Base-by-base conservation (phyloP, 2,329 filamentous ascomycete genomes). In the Cucurbitaria berberidis region DNA sequence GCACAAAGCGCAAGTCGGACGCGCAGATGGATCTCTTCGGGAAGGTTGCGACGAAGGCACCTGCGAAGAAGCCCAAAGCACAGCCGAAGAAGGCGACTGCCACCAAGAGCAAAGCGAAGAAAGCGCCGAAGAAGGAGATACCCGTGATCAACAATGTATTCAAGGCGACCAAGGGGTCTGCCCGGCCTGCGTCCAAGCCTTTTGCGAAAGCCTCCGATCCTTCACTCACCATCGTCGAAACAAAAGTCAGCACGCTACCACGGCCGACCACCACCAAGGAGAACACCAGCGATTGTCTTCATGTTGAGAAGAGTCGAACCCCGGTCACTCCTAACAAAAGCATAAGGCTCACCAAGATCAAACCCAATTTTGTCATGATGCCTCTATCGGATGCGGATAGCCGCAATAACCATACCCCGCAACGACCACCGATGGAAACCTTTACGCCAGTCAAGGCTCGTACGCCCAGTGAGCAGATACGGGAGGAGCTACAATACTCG, bases 381-480 rank as follows among this genome's bases (percentile, higher is more conserved):
- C 66, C 60, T 15, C 44, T 75, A 16, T 69, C 72, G 9, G 54
- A 62, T 13, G 62, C 61, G 6, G 68, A 72, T 32, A 50, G 55
- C n/a, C 69, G 71, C 22, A 70, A 69, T 61, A 75, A 76, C 29
- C 60, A 66, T 13, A 65, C 64, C 2, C 67, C 67, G 8, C 54
- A 62, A 22, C 64, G 67, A 3, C 70, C 70, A 35, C 48, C 55
- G n/a, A 35, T 72, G 4, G 70, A 73, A 40, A 48, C 56, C 16
- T 67, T 73, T 27, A 73, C 69, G 18, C 68, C 68, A 2, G 50
- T 58, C 32, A 71, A 69, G 48, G 48, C 57, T n/a, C 64, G 66
- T 19, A 68, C 67, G 18, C 59, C 67, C 35, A 66, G 59, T 51
- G 61, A 68, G 53, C 68, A 71, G 48, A 50, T 70, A 10, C 60